A percentile compares a stretch with the other conserved stretches of the same genome.
phyloP scores from a whole-genome alignment of 208 protist genomes.

The Acanthamoeba lenticulata region DNA sequence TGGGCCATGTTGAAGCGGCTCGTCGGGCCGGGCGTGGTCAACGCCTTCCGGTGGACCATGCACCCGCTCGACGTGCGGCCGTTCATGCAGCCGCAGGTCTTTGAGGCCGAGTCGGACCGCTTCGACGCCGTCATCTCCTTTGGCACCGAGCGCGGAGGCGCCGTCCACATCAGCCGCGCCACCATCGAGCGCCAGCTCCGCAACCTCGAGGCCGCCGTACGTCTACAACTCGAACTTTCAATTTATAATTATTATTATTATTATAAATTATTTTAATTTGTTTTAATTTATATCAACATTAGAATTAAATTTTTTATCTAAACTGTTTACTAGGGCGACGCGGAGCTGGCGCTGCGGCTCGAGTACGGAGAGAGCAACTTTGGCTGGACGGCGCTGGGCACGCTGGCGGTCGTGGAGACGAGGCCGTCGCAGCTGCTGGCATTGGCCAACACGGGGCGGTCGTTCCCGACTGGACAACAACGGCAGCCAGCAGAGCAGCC shows the following conservation, averaged over 20 bases:
- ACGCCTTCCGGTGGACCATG: conserved; percentile 14
- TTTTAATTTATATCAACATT: no score
- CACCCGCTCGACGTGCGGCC: conserved; percentile 27
- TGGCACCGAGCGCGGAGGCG: not conserved
- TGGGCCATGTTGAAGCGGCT: conserved; percentile 31
- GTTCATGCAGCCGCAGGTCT: not conserved
- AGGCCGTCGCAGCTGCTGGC: not conserved
- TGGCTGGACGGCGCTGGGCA: conserved; percentile 30
- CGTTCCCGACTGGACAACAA: not conserved
- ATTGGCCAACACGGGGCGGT: not conserved
- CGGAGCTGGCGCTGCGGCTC: conserved; percentile 12
- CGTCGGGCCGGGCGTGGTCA: not conserved
- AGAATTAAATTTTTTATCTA: no score
- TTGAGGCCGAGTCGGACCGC: not conserved
- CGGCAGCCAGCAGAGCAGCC: no score
- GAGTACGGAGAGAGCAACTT: conserved; percentile 55
- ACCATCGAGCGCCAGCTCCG: conserved; percentile 7
- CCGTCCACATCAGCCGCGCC: conserved; percentile 36
- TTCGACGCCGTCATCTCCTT: not conserved
- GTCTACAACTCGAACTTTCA: no score
- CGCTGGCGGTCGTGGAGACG: not conserved
- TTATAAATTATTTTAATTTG: no score
- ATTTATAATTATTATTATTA: no score
- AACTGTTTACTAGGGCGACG: not conserved
- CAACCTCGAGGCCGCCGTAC: not conserved